Evolutionary conservation across 441 rosid genomes (phyloP), one percentile per base, ranked within the genome.

Genomic region (Gossypium trilobum): DNA sequence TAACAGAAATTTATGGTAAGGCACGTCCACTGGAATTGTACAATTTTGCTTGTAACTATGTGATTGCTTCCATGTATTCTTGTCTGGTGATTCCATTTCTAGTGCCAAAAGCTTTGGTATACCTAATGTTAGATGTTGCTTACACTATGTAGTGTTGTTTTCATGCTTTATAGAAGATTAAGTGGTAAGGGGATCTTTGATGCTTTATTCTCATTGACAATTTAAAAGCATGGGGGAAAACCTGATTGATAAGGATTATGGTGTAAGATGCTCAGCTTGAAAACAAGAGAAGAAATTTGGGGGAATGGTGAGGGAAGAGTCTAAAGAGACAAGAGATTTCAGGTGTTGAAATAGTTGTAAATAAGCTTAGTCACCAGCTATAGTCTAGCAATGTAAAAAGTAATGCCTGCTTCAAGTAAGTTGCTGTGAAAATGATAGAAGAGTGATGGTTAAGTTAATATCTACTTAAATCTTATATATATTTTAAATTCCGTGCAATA

Each of bases 191-290:
- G 10, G 17, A 64, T 39, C 31, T 2, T 52, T 52, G 51, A 51
- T n/a, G 62, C 51, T 52, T 69, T 52, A 69, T 54, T 33, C 19
- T 31, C 4, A 23, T 44, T 48, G 36, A 44, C 46, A 67, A 66
- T 0, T 66, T 66, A 23, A 23, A 46, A 48, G 27, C 57, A 48
- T 66, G 42, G 54, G 54, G 16, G 31, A 13, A n/a, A 56, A 59
- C 36, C 17, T 70, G 63, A 36, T 57, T 23, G 33, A 39, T 70
- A 42, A n/a, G 36, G 61, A 22, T 39, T 57, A 7, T 70, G 66
- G 66, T 22, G 17, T 39, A 70, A 36, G 44, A 70, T 55, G 33
- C 14, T 67, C 42, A 67, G 42, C 56, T 46, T 70, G 73, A 42
- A 57, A 70, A 25, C 42, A 48, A 31, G 39, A 67, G 22, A 46